Percentiles rank a stretch among this genome's conserved stretches.
Conservation (phyloP, 352 stramenopile genomes). For the Plasmopara viticola region DNA sequence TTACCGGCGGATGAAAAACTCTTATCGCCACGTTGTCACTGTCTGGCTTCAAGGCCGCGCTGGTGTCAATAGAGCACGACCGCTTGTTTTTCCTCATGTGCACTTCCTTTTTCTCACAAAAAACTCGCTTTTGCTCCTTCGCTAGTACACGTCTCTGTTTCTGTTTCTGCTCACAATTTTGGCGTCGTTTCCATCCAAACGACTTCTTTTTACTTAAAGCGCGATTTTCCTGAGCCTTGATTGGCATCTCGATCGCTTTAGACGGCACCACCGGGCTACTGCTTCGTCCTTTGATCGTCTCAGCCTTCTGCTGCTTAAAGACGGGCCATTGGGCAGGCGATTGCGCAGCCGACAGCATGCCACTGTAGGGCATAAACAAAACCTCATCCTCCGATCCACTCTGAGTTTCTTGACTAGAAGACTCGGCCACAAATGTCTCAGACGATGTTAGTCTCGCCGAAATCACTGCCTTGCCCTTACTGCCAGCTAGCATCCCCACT, state of each 20-base stretch:
- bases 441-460: neutral
- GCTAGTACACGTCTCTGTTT: constrained; percentile 16
- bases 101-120: constrained; percentile 12
- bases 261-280: constrained; percentile 13
- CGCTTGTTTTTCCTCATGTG: constrained; percentile 2
- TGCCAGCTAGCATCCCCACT: constrained; percentile 12
- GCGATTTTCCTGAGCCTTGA: neutral
- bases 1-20: constrained; percentile 38
- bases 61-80: constrained; percentile 6
- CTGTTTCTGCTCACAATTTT: constrained; percentile 29
- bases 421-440: constrained; percentile 25
- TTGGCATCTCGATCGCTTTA: constrained; percentile 5
- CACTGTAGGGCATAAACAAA: constrained; percentile 27
- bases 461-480: constrained; percentile 11
- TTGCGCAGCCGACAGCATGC: constrained; percentile 12
- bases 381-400: constrained; percentile 54
- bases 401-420: constrained; percentile 69
- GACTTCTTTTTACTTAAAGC: neutral
- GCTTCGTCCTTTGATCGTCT: constrained; percentile 9
- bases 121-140: constrained; percentile 18
- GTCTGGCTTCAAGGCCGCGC: constrained; percentile 3
- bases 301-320: constrained; percentile 9
- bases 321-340: constrained; percentile 12
- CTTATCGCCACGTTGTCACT: constrained; percentile 16
- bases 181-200: constrained; percentile 16